These are phyloP conservation scores for Oenanthe sinensis DNA, from an alignment of 129 eudicot species.

Conservation along the genomic window DNA sequence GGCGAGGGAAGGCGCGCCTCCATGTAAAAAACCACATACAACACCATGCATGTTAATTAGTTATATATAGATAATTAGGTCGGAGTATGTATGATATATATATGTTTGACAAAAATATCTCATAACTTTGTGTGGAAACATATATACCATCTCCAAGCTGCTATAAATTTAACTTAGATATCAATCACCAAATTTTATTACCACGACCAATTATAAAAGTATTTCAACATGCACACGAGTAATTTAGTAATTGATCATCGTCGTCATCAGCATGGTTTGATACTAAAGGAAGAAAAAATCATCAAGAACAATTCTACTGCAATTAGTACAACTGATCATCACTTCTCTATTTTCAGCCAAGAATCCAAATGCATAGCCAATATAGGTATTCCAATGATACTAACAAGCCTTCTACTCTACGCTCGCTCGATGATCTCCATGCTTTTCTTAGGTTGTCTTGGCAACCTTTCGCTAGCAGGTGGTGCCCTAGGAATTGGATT, in stretches of 20 bases:
- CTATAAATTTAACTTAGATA: background rate
- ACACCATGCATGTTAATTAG: no score
- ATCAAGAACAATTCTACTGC: background rate
- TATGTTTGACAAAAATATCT: no score
- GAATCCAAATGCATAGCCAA: constrained; percentile 36
- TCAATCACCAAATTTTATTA: background rate
- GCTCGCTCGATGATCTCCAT: constrained; percentile 53
- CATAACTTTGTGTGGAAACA: background rate
- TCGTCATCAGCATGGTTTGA: background rate
- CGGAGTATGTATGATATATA: no score
- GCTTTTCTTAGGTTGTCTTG: constrained; percentile 49
- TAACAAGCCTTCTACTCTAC: constrained; percentile 47
- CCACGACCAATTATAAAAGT: background rate
- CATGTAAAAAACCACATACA: no score
- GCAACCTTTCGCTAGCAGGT: constrained; percentile 44
- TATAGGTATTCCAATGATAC: constrained; percentile 39
- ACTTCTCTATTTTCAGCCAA: constrained; percentile 20
- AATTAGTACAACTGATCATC: constrained; percentile 13
- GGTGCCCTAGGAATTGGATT: constrained; percentile 49
- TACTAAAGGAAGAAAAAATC: background rate
- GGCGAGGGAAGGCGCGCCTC: no score
- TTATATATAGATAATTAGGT: no score
- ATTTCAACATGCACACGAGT: constrained; percentile 12
- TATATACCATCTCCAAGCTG: background rate
- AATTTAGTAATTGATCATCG: constrained; percentile 17